phyloP scores from a whole-genome alignment of 352 stramenopile genomes.

The Hyaloperonospora arabidopsidis region DNA sequence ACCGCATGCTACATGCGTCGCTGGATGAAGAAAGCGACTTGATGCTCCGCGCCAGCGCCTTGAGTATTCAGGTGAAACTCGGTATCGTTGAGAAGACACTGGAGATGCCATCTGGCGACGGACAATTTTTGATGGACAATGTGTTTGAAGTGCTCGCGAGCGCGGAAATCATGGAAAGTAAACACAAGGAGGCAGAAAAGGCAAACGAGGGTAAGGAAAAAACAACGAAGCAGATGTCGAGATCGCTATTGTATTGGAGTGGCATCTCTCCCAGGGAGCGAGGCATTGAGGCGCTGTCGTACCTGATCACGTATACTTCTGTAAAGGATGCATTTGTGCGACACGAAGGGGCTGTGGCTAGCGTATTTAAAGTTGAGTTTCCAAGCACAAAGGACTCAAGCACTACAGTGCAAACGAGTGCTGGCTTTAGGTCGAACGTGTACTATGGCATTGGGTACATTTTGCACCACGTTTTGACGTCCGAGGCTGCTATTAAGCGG shows the following conservation, averaged over 20 bases:
- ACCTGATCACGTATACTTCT: constrained; percentile 73
- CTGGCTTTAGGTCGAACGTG: constrained; percentile 72
- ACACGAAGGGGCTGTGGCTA: constrained; percentile 45
- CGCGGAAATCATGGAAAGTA: constrained; percentile 47
- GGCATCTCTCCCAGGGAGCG: constrained; percentile 73
- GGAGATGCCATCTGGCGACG: constrained; percentile 49
- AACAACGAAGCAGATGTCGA: constrained; percentile 9
- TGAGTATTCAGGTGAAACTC: constrained; percentile 83
- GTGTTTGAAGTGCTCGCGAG: constrained; percentile 71
- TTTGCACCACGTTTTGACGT: constrained; percentile 90
- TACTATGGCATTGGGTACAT: constrained; percentile 93
- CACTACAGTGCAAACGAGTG: constrained; percentile 17
- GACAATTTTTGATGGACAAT: constrained; percentile 56
- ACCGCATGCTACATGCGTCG: constrained; percentile 60
- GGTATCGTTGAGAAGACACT: constrained; percentile 76
- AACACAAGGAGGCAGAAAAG: constrained; percentile 19
- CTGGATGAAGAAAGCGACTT: constrained; percentile 67
- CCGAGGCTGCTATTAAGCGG: constrained; percentile 89
- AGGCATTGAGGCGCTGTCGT: constrained; percentile 74
- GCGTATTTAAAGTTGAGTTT: constrained; percentile 69
- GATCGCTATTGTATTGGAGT: constrained; percentile 52
- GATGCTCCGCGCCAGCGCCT: constrained; percentile 58
- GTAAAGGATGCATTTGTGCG: constrained; percentile 77
- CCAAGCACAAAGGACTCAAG: constrained; percentile 27
- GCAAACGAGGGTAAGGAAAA: constrained; percentile 21